Percentiles rank a stretch among this genome's conserved stretches.
phyloP scores from a whole-genome alignment of 2,329 filamentous ascomycete species.

The Venturia nashicola region DNA sequence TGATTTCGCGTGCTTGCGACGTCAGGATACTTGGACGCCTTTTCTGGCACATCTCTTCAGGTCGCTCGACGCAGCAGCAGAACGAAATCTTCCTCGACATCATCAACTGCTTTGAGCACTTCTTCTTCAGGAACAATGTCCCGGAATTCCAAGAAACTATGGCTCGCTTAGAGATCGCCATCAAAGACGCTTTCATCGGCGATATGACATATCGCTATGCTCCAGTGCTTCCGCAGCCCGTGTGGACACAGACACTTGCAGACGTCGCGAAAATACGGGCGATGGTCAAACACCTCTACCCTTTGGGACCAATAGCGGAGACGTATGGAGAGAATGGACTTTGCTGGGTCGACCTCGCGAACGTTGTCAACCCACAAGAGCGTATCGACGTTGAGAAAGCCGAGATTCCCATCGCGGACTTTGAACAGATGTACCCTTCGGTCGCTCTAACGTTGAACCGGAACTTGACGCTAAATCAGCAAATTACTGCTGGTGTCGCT shows the following conservation, averaged over 20 bases:
- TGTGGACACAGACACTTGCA: neutral
- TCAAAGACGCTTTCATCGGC: neutral
- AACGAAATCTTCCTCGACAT: neutral
- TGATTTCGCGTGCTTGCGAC: neutral
- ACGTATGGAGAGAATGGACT: neutral
- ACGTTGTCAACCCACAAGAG: neutral
- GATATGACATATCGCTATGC: neutral
- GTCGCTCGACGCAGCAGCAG: neutral
- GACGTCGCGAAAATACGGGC: neutral
- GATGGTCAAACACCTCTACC: neutral
- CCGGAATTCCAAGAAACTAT: neutral
- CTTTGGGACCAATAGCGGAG: neutral
- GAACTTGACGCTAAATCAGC: neutral
- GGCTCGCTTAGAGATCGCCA: neutral
- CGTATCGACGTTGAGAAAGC: neutral
- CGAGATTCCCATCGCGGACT: neutral
- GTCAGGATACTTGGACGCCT: neutral
- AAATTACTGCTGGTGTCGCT: neutral
- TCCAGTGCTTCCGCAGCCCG: neutral
- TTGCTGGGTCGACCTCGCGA: neutral
- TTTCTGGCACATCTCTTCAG: neutral
- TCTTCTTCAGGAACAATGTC: neutral
- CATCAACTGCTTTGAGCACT: neutral
- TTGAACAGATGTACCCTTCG: neutral
- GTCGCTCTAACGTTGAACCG: neutral